These are phyloP conservation scores for Hydnomerulius pinastri DNA, from an alignment of 768 basidiomycete species.

Conservation along the genomic window DNA sequence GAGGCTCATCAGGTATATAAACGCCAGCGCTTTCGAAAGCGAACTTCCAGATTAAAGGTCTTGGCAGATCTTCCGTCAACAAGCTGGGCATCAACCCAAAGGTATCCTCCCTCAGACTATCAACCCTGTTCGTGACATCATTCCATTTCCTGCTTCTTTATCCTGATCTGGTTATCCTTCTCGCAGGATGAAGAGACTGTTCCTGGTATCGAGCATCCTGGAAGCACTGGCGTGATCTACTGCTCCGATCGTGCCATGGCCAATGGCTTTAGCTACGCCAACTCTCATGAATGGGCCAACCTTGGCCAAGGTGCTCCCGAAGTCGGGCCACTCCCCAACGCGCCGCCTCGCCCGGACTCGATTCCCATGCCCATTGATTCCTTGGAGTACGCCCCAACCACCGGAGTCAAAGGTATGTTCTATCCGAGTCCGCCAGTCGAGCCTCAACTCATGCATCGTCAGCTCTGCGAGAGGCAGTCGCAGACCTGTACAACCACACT, in stretches of 20 bases:
- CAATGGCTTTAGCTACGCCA: constrained; percentile 84
- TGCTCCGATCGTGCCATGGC: constrained; percentile 95
- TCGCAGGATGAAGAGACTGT: constrained; percentile 83
- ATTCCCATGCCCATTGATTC: constrained; percentile 71
- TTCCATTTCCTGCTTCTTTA: neutral
- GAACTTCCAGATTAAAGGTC: constrained; percentile 8
- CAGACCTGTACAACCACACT: constrained; percentile 83
- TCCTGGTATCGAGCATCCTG: constrained; percentile 83
- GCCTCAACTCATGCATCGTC: constrained; percentile 6
- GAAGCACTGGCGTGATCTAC: constrained; percentile 69
- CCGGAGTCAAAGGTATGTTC: constrained; percentile 75
- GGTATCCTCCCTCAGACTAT: constrained; percentile 66
- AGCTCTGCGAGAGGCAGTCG: constrained; percentile 89
- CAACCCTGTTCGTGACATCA: constrained; percentile 54
- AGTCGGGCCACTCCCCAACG: constrained; percentile 80
- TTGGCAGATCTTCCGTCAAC: constrained; percentile 71
- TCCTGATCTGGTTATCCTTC: constrained; percentile 5
- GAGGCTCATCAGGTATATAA: constrained; percentile 77
- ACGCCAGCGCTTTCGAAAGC: neutral
- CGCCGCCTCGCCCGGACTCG: constrained; percentile 61
- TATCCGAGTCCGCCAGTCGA: neutral
- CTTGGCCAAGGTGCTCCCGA: constrained; percentile 93
- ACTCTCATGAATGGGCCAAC: constrained; percentile 82
- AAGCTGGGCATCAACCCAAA: constrained; percentile 69
- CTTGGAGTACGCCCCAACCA: constrained; percentile 90